These are phyloP conservation scores for Spiromastix sp. DNA, from an alignment of 2,329 filamentous ascomycete species.

Conservation along the genomic window DNA sequence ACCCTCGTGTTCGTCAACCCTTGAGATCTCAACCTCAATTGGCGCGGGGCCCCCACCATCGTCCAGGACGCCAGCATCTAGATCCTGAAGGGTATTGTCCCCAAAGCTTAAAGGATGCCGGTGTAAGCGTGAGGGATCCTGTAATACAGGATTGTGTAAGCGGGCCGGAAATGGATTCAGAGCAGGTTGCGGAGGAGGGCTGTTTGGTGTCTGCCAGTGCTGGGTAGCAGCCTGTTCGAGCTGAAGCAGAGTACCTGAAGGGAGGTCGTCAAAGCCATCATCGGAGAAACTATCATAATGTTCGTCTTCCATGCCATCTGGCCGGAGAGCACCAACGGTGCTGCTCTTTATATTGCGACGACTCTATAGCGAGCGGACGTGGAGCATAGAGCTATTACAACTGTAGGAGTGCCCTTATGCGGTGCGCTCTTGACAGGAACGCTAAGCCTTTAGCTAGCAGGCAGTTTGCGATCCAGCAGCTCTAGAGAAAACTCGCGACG, in stretches of 20 bases:
- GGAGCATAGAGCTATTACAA: no score
- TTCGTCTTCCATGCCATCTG: constrained; percentile 35
- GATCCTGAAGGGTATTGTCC: constrained; percentile 32
- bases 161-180: not conserved
- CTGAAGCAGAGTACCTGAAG: constrained; percentile 31
- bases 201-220: constrained; percentile 16
- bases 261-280: constrained; percentile 35
- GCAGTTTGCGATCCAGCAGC: no score
- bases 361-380: no score
- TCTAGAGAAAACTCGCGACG: no score
- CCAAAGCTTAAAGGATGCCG: constrained; percentile 29
- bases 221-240: constrained; percentile 38
- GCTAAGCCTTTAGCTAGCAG: no score
- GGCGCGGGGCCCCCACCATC: constrained; percentile 20
- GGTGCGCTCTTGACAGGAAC: no score
- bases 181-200: constrained; percentile 6
- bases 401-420: no score
- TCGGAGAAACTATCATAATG: constrained; percentile 40
- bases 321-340: no score
- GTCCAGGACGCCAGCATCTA: constrained; percentile 34
- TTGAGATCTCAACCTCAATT: no score
- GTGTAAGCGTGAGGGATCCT: constrained; percentile 8
- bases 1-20: no score
- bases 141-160: constrained; percentile 4
- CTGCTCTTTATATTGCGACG: no score